Percentiles rank a stretch among this genome's conserved stretches.
Evolutionary conservation across 306 rosid species (phyloP).

Genomic region (Cucurbita argyrosperma): DNA sequence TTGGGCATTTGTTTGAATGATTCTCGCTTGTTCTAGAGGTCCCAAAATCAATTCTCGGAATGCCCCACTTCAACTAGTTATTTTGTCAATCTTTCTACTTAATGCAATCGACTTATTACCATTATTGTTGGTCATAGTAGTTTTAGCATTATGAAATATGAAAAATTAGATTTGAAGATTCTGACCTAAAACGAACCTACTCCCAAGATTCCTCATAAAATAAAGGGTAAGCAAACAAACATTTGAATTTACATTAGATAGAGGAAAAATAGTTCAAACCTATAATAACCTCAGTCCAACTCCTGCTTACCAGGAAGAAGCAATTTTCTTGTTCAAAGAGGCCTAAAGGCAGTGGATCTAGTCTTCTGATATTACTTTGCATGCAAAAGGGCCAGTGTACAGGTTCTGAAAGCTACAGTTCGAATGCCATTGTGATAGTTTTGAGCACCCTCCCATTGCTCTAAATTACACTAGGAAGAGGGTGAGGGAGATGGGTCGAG

Average conservation of each 20-base stretch:
- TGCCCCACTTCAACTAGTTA: background rate
- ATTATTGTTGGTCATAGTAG: background rate
- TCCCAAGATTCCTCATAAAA: background rate
- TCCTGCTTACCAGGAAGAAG: background rate
- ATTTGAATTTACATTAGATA: background rate
- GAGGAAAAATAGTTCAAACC: background rate
- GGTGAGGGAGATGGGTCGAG: background rate
- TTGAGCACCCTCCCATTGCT: background rate
- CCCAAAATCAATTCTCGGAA: background rate
- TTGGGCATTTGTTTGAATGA: background rate
- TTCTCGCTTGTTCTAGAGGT: background rate
- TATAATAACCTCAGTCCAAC: background rate
- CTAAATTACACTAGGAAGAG: background rate
- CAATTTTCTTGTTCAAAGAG: background rate
- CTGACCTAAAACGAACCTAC: background rate
- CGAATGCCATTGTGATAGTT: background rate
- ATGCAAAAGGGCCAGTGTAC: background rate
- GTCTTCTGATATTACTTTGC: background rate
- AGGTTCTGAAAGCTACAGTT: background rate
- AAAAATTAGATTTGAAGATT: background rate
- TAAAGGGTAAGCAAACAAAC: background rate
- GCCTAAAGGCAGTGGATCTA: background rate
- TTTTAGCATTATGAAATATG: background rate
- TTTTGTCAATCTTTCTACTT: background rate
- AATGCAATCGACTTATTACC: background rate